Conservation (phyloP, 2,329 filamentous ascomycete species). For the Xylaria sp. region DNA sequence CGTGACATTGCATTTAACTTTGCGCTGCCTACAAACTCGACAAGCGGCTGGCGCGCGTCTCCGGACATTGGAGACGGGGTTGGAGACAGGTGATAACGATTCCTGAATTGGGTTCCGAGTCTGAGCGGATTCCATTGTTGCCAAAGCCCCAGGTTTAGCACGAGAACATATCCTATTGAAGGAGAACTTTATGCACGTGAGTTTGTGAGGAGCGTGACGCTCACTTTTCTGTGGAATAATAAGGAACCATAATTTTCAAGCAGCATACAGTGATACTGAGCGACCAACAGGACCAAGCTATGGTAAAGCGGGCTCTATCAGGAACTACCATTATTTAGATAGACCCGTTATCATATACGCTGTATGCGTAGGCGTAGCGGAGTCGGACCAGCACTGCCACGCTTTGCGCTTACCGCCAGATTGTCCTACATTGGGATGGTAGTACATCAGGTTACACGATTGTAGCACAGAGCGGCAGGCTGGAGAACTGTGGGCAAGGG, state of each 20-base stretch:
- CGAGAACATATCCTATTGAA: neutral
- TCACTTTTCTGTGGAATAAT: neutral
- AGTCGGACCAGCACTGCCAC: neutral
- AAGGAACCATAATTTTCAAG: neutral
- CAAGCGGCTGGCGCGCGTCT: conserved; percentile 31
- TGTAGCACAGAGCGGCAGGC: neutral
- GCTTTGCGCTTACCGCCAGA: neutral
- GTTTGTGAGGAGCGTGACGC: neutral
- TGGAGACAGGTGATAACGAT: conserved; percentile 26
- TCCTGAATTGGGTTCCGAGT: conserved; percentile 2
- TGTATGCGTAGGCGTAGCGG: neutral
- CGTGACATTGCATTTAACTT: conserved; percentile 43
- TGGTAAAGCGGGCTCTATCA: neutral
- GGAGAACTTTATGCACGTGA: neutral
- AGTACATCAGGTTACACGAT: neutral
- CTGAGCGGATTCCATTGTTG: neutral
- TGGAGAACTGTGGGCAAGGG: neutral
- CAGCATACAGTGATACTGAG: neutral
- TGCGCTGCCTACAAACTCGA: conserved; percentile 37
- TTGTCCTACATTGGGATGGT: neutral
- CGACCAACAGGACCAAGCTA: neutral
- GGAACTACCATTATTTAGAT: neutral
- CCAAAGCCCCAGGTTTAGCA: neutral
- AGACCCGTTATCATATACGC: neutral
- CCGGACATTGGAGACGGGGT: conserved; percentile 23